A percentile compares a stretch with the other conserved stretches of the same genome.
Evolutionary conservation across 2,329 filamentous ascomycete species (phyloP).

Genomic region (Ceratocystis alfenasii): DNA sequence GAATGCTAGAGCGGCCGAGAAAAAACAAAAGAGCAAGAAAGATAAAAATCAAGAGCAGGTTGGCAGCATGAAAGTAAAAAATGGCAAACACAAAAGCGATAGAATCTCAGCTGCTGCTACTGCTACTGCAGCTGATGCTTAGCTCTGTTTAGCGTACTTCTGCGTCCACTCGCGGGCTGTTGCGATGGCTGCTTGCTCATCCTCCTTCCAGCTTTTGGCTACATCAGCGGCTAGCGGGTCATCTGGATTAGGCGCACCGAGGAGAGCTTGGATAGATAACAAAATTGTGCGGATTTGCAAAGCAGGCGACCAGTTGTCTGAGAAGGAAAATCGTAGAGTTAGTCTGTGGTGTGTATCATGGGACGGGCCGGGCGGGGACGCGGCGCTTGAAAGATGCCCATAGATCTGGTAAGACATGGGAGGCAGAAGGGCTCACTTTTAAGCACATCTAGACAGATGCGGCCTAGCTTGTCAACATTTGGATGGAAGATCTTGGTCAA

Average conservation of each 20-base stretch:
- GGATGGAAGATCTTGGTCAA: slow-evolving; percentile 98
- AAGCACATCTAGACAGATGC: slow-evolving; percentile 91
- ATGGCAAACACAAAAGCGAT: background rate
- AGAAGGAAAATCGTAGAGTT: background rate
- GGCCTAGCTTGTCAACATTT: slow-evolving; percentile 93
- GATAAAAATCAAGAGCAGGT: background rate
- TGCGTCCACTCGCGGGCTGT: slow-evolving; percentile 88
- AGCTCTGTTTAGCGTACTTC: slow-evolving; percentile 49
- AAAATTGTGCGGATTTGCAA: slow-evolving; percentile 96
- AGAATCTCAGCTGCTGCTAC: background rate
- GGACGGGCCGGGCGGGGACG: background rate
- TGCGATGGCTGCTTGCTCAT: slow-evolving; percentile 81
- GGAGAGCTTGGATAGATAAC: slow-evolving; percentile 92
- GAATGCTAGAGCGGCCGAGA: background rate
- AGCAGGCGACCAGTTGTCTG: slow-evolving; percentile 97
- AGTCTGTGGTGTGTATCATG: slow-evolving; percentile 18
- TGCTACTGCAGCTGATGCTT: background rate
- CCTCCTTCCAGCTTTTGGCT: slow-evolving; percentile 94
- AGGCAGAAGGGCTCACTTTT: slow-evolving; percentile 59
- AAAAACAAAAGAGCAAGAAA: background rate
- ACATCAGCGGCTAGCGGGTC: slow-evolving; percentile 98
- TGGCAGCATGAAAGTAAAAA: background rate
- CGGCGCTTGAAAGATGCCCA: background rate
- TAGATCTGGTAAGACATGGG: background rate
- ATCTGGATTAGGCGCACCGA: slow-evolving; percentile 93